These are phyloP conservation scores for Arthrobotrys iridis DNA, from an alignment of 2,329 filamentous ascomycete genomes.

Conservation along the genomic window DNA sequence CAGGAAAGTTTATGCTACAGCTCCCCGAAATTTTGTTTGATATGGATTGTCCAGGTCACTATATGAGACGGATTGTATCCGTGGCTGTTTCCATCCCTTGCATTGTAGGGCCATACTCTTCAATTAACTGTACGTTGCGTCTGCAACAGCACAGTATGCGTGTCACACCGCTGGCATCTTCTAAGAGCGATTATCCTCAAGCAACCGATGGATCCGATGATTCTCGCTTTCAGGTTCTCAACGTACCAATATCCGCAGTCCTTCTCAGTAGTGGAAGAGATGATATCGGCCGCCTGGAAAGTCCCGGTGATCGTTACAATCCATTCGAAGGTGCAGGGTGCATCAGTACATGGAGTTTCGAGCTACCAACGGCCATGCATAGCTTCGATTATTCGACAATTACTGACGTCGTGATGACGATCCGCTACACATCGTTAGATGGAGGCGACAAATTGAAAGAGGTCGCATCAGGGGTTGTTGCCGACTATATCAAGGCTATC, in stretches of 20 bases:
- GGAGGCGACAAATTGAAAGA: slow-evolving; percentile 56
- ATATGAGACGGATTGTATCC: slow-evolving; percentile 60
- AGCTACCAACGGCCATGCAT: slow-evolving; percentile 55
- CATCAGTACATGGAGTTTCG: slow-evolving; percentile 60
- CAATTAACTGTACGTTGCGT: slow-evolving; percentile 57
- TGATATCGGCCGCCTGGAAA: slow-evolving; percentile 61
- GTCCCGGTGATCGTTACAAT: slow-evolving; percentile 59
- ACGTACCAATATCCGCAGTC: slow-evolving; percentile 58
- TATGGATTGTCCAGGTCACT: slow-evolving; percentile 63
- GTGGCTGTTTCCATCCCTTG: slow-evolving; percentile 61
- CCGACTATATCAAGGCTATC: slow-evolving; percentile 2
- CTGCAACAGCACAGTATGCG: slow-evolving; percentile 43
- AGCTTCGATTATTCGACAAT: slow-evolving; percentile 61
- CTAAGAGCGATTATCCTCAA: slow-evolving; percentile 15
- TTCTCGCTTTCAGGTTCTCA: slow-evolving; percentile 53
- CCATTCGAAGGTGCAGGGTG: slow-evolving; percentile 63
- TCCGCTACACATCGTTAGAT: slow-evolving; percentile 60
- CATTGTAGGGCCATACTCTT: slow-evolving; percentile 59
- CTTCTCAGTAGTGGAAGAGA: slow-evolving; percentile 56
- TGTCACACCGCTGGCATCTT: background rate
- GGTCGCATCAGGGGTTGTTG: background rate
- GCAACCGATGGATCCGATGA: background rate
- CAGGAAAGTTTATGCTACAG: slow-evolving; percentile 56
- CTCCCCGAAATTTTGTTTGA: slow-evolving; percentile 62
- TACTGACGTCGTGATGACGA: slow-evolving; percentile 60